phyloP scores from a whole-genome alignment of 1,284 basidiomycete species.

The Apiotrichum akiyoshidainum region DNA sequence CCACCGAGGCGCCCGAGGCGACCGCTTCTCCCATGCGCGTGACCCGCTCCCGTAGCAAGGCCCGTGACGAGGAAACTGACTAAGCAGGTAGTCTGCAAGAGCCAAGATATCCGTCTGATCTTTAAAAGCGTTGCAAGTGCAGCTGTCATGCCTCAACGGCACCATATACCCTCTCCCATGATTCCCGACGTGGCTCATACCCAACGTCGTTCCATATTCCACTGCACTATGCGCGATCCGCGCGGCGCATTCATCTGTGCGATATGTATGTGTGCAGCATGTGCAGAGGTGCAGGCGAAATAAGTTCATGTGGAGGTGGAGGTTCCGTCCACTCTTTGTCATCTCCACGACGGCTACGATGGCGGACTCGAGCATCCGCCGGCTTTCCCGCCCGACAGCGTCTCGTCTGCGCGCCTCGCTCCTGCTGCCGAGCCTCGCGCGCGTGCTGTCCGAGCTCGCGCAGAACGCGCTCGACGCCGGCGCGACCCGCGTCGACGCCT shows the following conservation, averaged over 20 bases:
- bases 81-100: neutral
- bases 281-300: too few species aligned
- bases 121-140: too few species aligned
- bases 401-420: constrained; percentile 66
- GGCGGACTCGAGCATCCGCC: constrained; percentile 5
- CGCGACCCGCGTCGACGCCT: constrained; percentile 43
- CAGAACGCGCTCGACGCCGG: constrained; percentile 67
- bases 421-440: constrained; percentile 72
- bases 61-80: constrained; percentile 31
- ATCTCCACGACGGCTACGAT: constrained; percentile 53
- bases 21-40: constrained; percentile 34
- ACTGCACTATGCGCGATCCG: neutral
- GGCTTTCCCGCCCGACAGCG: constrained; percentile 12
- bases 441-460: constrained; percentile 73
- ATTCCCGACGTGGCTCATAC: constrained; percentile 14
- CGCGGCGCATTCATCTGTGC: constrained; percentile 23
- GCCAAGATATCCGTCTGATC: too few species aligned
- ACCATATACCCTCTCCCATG: constrained; percentile 2
- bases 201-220: constrained; percentile 8
- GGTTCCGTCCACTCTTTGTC: constrained; percentile 55
- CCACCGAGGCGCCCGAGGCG: constrained; percentile 2
- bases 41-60: constrained; percentile 47
- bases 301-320: constrained; percentile 6
- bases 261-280: constrained; percentile 13
- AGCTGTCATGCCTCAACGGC: constrained; percentile 18